Conservation (phyloP, 768 basidiomycete species). For the Rhodosporidiobolus odoratus region DNA sequence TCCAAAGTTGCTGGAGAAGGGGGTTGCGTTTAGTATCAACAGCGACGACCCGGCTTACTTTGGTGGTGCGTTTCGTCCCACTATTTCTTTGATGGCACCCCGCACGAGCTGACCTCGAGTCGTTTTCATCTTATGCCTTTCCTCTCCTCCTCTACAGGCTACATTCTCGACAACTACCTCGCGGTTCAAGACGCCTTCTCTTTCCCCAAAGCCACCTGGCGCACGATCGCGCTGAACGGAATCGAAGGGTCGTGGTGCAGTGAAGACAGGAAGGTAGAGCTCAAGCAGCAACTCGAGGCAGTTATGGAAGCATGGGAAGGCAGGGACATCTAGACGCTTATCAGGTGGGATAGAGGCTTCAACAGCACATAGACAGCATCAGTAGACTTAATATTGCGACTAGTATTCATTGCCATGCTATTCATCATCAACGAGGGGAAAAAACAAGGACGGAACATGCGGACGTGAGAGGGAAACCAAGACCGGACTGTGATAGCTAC, state of each 20-base stretch:
- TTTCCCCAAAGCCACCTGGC: conserved; percentile 34
- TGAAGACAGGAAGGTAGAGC: conserved; percentile 32
- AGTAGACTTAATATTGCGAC: neutral
- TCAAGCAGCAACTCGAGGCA: conserved; percentile 16
- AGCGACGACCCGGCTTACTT: conserved; percentile 41
- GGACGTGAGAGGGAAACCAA: neutral
- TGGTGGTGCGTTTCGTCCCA: conserved; percentile 26
- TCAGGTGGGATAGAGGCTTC: neutral
- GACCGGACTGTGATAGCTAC: neutral
- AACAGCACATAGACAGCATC: neutral
- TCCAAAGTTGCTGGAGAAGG: conserved; percentile 32
- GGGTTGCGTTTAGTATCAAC: conserved; percentile 40
- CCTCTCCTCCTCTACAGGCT: neutral
- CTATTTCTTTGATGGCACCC: too few species aligned
- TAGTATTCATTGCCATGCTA: neutral
- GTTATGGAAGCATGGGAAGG: conserved; percentile 30
- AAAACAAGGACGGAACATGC: neutral
- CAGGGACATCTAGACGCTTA: conserved; percentile 26
- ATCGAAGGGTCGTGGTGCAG: conserved; percentile 38
- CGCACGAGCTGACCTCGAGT: too few species aligned
- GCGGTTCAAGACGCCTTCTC: conserved; percentile 35
- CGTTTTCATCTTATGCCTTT: too few species aligned
- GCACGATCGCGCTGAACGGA: conserved; percentile 27
- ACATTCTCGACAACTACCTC: conserved; percentile 37
- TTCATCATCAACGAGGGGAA: neutral